Conservation (phyloP, 2,329 filamentous ascomycete species). For the Didymella exigua region DNA sequence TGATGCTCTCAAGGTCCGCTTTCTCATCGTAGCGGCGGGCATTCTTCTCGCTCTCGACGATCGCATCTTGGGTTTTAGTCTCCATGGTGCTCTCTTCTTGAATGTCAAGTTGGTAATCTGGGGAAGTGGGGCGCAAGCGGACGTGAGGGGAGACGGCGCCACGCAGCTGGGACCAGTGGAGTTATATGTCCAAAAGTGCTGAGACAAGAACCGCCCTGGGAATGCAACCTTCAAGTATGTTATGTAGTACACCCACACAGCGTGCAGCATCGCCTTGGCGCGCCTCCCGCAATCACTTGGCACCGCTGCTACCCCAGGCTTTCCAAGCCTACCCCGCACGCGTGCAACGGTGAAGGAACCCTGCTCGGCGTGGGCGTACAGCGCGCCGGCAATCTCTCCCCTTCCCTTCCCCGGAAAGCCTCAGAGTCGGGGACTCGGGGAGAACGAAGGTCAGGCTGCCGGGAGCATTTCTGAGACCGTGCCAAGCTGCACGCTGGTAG, state of each 20-base stretch:
- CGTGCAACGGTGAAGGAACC: conserved; percentile 12
- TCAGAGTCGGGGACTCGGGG: neutral
- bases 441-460: neutral
- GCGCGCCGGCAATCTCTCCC: neutral
- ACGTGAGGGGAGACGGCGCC: neutral
- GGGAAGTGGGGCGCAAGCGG: neutral
- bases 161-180: neutral
- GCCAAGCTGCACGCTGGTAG: conserved; percentile 3
- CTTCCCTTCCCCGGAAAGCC: neutral
- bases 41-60: conserved; percentile 25
- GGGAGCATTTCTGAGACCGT: conserved; percentile 7
- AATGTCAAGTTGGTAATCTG: neutral
- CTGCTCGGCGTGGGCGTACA: neutral
- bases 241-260: conserved; percentile 2
- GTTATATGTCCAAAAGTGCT: neutral
- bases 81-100: neutral
- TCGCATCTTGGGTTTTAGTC: neutral
- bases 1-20: conserved; percentile 22
- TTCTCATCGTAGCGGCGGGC: conserved; percentile 27
- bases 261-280: neutral
- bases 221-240: conserved; percentile 4
- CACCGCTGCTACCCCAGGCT: conserved; percentile 9
- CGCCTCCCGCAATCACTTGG: conserved; percentile 16
- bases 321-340: conserved; percentile 35
- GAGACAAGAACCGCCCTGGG: conserved; percentile 1